Conservation (phyloP, 352 stramenopile genomes). For the Globisporangium carolinianum region DNA sequence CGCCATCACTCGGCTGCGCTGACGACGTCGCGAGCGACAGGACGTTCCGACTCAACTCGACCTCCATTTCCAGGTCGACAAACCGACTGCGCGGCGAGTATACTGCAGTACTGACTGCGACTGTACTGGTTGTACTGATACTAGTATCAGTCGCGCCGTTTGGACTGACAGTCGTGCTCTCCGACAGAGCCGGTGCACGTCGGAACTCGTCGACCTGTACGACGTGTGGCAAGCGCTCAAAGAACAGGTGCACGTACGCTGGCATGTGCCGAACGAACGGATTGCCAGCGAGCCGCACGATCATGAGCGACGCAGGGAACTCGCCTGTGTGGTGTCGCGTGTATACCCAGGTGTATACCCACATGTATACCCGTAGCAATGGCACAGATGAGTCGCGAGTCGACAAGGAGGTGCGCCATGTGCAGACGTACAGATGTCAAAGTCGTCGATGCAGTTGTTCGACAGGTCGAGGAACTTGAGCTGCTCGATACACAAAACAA, state of each 20-base stretch:
- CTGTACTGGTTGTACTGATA: background rate
- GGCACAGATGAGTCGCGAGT: too few species aligned
- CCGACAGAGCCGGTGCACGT: slow-evolving; percentile 8
- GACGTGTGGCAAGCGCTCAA: slow-evolving; percentile 53
- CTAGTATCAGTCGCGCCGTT: background rate
- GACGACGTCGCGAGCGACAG: slow-evolving; percentile 4
- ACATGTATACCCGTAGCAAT: background rate
- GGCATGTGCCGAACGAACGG: slow-evolving; percentile 52
- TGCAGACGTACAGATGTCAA: slow-evolving; percentile 35
- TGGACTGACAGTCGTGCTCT: background rate
- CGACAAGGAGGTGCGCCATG: too few species aligned
- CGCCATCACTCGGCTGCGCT: slow-evolving; percentile 3
- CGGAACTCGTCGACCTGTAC: slow-evolving; percentile 51
- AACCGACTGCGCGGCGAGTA: slow-evolving; percentile 19
- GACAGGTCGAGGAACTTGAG: slow-evolving; percentile 74
- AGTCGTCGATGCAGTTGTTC: slow-evolving; percentile 66
- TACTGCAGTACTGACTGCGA: slow-evolving; percentile 4
- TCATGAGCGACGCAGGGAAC: slow-evolving; percentile 45
- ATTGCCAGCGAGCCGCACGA: slow-evolving; percentile 48
- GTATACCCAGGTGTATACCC: too few species aligned
- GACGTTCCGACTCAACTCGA: slow-evolving; percentile 24
- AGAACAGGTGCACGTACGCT: slow-evolving; percentile 49
- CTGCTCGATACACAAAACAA: slow-evolving; percentile 16
- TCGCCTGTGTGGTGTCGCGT: slow-evolving; percentile 16
- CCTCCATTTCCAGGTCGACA: slow-evolving; percentile 31